These are phyloP conservation scores for Cystobasidiaceae sp. DNA, from an alignment of 1,284 basidiomycete species.

Conservation along the genomic window DNA sequence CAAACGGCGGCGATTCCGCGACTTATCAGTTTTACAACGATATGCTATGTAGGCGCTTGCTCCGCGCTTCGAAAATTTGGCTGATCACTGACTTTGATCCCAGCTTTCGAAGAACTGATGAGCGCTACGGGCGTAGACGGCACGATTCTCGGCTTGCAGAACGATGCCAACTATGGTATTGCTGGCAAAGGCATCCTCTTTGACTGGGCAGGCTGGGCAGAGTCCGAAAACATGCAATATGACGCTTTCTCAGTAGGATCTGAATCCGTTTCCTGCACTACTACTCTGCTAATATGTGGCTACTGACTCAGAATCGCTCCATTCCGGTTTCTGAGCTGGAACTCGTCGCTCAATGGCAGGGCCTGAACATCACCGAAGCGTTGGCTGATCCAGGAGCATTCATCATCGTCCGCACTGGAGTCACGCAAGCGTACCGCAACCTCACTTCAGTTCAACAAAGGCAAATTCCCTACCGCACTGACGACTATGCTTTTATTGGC, in stretches of 20 bases:
- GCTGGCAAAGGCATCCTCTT: neutral
- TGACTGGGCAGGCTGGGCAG: conserved; percentile 1
- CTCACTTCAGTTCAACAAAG: neutral
- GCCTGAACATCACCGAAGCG: neutral
- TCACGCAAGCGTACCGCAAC: neutral
- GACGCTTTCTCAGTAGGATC: neutral
- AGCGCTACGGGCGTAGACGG: neutral
- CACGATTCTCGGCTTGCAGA: neutral
- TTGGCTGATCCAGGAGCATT: neutral
- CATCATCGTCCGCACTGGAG: neutral
- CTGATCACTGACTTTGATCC: no score
- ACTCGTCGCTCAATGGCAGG: neutral
- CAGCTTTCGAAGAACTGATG: neutral
- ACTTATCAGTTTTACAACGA: no score
- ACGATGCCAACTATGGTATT: conserved; percentile 6
- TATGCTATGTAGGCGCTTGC: neutral
- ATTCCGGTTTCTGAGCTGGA: neutral
- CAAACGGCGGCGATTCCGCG: no score
- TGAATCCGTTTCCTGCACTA: no score
- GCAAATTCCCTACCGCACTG: neutral
- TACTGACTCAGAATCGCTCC: neutral
- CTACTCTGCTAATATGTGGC: no score
- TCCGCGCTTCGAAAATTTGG: neutral
- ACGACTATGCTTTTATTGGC: conserved; percentile 1
- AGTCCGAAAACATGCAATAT: neutral